phyloP scores from a whole-genome alignment of 1,284 basidiomycete species.

The Paramarasmius palmivorus region DNA sequence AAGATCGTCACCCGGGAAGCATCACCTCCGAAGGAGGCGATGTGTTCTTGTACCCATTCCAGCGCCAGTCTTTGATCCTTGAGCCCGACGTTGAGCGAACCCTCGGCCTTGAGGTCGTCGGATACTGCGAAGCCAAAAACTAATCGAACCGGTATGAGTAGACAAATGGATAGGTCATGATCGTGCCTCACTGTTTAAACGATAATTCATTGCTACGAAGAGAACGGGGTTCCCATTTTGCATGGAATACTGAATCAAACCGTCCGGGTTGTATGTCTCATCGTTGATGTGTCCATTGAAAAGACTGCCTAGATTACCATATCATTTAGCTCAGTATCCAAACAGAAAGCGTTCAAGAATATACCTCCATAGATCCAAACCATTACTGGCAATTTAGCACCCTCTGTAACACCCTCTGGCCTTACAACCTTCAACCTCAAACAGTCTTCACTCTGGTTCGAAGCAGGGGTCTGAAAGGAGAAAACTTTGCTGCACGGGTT shows the following conservation, averaged over 20 bases:
- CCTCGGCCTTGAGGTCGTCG: not conserved
- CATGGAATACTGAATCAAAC: not conserved
- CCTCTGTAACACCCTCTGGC: not conserved
- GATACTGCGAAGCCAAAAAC: conserved; percentile 8
- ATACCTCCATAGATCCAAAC: conserved; percentile 7
- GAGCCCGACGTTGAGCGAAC: conserved; percentile 1
- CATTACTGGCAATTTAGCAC: conserved; percentile 4
- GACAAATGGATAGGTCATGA: not conserved
- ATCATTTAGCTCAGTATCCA: not conserved
- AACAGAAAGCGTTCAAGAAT: not conserved
- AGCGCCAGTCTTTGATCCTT: conserved; percentile 6
- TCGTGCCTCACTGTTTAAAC: conserved; percentile 1
- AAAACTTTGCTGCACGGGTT: not conserved
- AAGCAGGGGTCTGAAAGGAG: not conserved
- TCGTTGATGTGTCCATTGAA: conserved; percentile 4
- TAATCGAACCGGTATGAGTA: not conserved
- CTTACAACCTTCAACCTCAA: conserved; percentile 8
- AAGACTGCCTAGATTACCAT: not conserved
- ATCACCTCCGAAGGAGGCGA: not conserved
- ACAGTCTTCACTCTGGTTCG: conserved; percentile 5
- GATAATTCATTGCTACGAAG: conserved; percentile 8
- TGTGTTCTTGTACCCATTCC: not conserved
- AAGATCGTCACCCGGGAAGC: not conserved
- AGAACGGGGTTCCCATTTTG: conserved; percentile 1
- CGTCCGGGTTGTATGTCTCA: conserved; percentile 1